Base-by-base conservation (phyloP, 2,329 filamentous ascomycete genomes). In the Monilinia laxa region DNA sequence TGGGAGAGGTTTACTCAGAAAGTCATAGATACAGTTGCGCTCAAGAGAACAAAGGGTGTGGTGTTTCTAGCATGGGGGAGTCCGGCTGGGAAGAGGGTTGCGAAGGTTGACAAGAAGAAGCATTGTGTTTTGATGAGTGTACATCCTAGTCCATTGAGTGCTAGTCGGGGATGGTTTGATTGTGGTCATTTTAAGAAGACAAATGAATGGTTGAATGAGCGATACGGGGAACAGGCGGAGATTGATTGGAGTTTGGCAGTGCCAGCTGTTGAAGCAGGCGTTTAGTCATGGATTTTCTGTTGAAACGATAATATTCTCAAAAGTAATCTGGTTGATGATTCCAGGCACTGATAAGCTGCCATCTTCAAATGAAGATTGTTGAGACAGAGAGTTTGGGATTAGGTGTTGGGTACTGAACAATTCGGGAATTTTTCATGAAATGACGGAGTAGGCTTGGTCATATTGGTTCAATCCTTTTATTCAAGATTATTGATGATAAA, bases 21-120 rank as follows among this genome's bases (percentile, higher is more conserved):
- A 70, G 90, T 95, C 53, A 96, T 99, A 70, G 93, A 98, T 71
- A 84, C 91, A 0, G 91, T 98, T 2, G 90, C 90, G 0, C 87
- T 89, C 75, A 88, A 90, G 72, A 85, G 93, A 55, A 88, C 85
- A 0, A 83, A 84, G 38, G 95, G 95, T 1, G 94, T 99, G 1
- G 95, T 97, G 5, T 99, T 97, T 76, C 81, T 99, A 78, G 94
- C 94, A 0, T 99, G 95, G 95, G 95, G 95, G 20, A 87, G 83
- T 7, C 91, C 92, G 1, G 95, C 95, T 0, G 90, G 88, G 66
- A 90, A 92, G 80, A 83, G 93, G 66, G 91, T 96, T 28, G 80
- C 84, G 53, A 90, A 87, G 72, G 83, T 98, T 63, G 90, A 95
- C 75, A 81, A 79, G 62, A 82, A 85, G 70, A 88, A 84, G 73